Evolutionary conservation across 1,284 basidiomycete genomes (phyloP), one percentile per base, ranked within the genome.

Genomic region (Exobasidium rhododendri): DNA sequence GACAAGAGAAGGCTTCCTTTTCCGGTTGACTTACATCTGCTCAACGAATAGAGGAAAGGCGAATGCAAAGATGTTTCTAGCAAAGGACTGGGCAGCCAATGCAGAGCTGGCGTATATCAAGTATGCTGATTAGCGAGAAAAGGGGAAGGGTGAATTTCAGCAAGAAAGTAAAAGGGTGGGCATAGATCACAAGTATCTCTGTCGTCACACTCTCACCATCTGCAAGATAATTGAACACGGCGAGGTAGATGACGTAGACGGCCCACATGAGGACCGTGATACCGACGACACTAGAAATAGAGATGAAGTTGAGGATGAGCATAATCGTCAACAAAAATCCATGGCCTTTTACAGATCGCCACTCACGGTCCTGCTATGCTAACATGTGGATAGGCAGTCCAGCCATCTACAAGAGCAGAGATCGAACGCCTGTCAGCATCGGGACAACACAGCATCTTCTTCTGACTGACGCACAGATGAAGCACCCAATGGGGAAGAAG

Each of bases 1-100:
- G 43, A 44, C 43, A 44, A 44, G 14, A n/a, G 14, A 44, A 44
- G 43, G 14, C 43, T 44, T 22, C n/a, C 43, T 44, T 22, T 44
- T 22, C n/a, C 43, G n/a, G n/a, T n/a, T 10, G 7, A 50, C 4
- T 72, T 86, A 89, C 85, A 89, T 86, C 20, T 63, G 56, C 51
- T 66, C 59, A 47, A 66, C 64, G 26, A 75, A 66, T 2, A 74
- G 59, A 0, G 74, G 73, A 30, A 74, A 72, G 0, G 65, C 61
- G 54, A 70, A 68, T 0, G 63, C 70, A 24, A 71, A 72, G n/a
- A 74, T 50, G 84, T 71, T 81, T 85, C 89, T 84, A 65, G 84
- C 85, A 44, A 90, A 81, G 74, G 86, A 88, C 78, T 90, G 89
- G 0, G 88, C 89, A 0, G 89, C 89, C 20, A 90, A 81, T 0